Base-by-base conservation (phyloP, 331 rosid genomes). In the Telfairia occidentalis region DNA sequence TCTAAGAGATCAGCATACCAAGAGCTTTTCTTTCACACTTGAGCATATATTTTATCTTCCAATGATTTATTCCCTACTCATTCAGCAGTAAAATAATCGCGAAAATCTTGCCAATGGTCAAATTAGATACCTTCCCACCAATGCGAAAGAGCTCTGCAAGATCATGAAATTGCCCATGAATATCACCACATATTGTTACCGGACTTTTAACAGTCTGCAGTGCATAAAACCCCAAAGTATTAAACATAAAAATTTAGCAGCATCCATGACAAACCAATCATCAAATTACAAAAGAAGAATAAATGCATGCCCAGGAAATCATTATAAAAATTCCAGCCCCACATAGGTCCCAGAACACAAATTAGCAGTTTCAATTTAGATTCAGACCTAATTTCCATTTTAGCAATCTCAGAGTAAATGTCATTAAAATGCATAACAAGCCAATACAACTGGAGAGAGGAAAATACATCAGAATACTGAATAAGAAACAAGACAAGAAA, bases 141-240 rank as follows among this genome's bases (percentile, higher is more conserved):
- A 73, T 73, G 48, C 77, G 77, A 54, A 73, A 73, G 16, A 73
- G 77, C 60, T 73, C 77, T 34, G 77, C 77, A 52, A 73, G 77
- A 53, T 73, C 77, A 53, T 73, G 77, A 54, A 73, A 73, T 52
- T 73, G 77, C 50, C 77, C 77, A 1, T 73, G 77, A 73, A 73
- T 73, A 54, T 73, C 77, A 73, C 77, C 77, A 21, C 77, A 73
- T 30, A 73, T 73, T 73, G 77, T 73, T n/a, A 73, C 77, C 10
- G 77, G 77, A 73, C 77, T 73, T 52, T 35, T 73, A 50, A 73
- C 77, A 11, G 77, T 65, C 77, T 73, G 77, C 65, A 53, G 35
- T n/a, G 65, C 65, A 73, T 26, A 69, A 71, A 53, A 53, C 30
- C 77, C 65, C 45, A 54, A 34, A 16, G 29, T 37, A 73, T 73